These are phyloP conservation scores for Volvox reticuliferus DNA, from an alignment of 139 green algal species.

Conservation along the genomic window DNA sequence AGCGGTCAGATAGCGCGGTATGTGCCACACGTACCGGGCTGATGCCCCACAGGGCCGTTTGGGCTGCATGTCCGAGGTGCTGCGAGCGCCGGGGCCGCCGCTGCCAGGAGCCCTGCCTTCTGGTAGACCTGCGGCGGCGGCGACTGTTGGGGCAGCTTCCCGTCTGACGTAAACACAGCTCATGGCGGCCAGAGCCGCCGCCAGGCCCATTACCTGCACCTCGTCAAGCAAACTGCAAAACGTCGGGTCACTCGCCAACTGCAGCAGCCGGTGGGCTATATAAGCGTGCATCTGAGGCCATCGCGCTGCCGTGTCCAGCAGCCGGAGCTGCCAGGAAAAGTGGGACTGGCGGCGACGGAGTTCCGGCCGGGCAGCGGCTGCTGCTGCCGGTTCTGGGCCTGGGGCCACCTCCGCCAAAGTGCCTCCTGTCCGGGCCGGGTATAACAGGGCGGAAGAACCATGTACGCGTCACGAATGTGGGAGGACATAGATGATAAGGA, in stretches of 20 bases:
- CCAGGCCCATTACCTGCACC: conserved; percentile 13
- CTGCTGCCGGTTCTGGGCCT: background rate
- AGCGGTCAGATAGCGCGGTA: background rate
- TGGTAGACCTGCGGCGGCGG: background rate
- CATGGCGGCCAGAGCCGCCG: background rate
- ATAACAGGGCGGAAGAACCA: too few species aligned
- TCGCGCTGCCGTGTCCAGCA: conserved; percentile 7
- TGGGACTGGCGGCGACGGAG: background rate
- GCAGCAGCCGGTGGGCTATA: background rate
- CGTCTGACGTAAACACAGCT: background rate
- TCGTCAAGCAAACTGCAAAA: conserved; percentile 2
- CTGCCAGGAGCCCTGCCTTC: background rate
- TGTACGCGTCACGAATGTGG: too few species aligned
- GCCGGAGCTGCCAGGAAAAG: conserved; percentile 10
- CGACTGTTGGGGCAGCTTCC: background rate
- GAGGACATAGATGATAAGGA: too few species aligned
- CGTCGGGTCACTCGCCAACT: background rate
- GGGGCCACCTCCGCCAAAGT: too few species aligned
- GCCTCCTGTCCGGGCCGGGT: too few species aligned
- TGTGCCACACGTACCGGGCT: background rate
- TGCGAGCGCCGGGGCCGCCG: background rate
- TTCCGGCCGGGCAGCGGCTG: background rate
- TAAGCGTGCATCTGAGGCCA: conserved; percentile 6
- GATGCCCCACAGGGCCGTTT: background rate
- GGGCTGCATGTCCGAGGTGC: too few species aligned